phyloP scores from a whole-genome alignment of 768 basidiomycete genomes.

The Pisolithus albus region DNA sequence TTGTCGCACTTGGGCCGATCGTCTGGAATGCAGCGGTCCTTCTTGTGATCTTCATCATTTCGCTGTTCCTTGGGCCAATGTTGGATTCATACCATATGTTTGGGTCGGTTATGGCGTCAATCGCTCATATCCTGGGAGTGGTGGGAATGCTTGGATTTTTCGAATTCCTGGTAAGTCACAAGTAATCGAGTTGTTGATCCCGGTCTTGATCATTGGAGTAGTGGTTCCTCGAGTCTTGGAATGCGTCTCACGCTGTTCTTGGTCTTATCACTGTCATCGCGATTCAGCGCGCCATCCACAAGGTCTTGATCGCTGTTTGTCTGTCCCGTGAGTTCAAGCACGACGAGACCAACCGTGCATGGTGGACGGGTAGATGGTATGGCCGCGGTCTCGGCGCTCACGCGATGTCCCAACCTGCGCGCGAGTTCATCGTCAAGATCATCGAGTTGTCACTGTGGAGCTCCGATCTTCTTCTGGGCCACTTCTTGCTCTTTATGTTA shows the following conservation, averaged over 20 bases:
- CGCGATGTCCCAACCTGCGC: constrained; percentile 95
- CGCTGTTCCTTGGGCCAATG: constrained; percentile 90
- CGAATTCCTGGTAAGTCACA: constrained; percentile 77
- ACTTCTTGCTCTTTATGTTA: constrained; percentile 84
- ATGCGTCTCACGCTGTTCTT: constrained; percentile 86
- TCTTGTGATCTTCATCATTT: constrained; percentile 81
- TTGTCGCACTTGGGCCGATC: constrained; percentile 90
- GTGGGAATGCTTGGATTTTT: constrained; percentile 91
- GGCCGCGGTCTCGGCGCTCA: constrained; percentile 86
- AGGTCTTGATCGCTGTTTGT: constrained; percentile 90
- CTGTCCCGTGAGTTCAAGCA: constrained; percentile 98
- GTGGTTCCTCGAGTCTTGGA: constrained; percentile 95
- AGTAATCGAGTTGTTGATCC: neutral
- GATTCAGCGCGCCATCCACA: constrained; percentile 90
- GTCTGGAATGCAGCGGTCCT: constrained; percentile 92
- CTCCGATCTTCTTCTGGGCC: constrained; percentile 85
- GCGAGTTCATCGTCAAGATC: constrained; percentile 97
- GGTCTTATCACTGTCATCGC: constrained; percentile 88
- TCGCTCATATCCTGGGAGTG: constrained; percentile 77
- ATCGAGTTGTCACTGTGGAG: constrained; percentile 95
- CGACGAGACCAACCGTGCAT: constrained; percentile 96
- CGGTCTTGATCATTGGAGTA: constrained; percentile 26
- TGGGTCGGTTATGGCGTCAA: constrained; percentile 85
- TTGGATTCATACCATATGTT: constrained; percentile 83
- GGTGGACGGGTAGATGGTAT: constrained; percentile 99